These are phyloP conservation scores for Xylaria digitata DNA, from an alignment of 2,329 filamentous ascomycete genomes.

Conservation along the genomic window DNA sequence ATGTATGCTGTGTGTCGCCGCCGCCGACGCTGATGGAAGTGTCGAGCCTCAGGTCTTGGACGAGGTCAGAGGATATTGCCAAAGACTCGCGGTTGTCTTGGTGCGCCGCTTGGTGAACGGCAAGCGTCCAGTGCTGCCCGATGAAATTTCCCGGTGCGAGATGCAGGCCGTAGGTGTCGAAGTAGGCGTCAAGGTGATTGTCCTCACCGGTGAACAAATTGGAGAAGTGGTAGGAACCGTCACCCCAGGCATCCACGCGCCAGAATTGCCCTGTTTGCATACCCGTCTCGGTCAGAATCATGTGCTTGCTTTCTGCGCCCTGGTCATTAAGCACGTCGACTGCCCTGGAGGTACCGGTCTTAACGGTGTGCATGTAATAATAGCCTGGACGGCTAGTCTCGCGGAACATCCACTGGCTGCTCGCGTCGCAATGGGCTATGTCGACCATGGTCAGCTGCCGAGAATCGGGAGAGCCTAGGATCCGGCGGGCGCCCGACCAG, in stretches of 20 bases:
- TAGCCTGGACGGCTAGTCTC: not conserved
- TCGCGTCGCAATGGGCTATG: not conserved
- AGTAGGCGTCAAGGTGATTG: not conserved
- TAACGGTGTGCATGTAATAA: not conserved
- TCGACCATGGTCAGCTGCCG: not conserved
- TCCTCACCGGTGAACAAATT: not conserved
- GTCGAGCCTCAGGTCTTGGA: not conserved
- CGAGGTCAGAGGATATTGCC: not conserved
- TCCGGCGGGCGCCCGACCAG: not conserved
- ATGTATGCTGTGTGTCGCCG: not conserved
- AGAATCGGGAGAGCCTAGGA: not conserved
- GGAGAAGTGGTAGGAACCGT: not conserved
- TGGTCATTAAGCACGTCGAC: not conserved
- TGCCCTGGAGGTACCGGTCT: not conserved
- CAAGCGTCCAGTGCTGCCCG: constrained; percentile 4
- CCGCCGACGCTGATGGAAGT: not conserved
- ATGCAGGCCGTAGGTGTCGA: not conserved
- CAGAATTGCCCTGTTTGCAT: not conserved
- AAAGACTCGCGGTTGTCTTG: not conserved
- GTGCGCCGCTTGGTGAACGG: not conserved
- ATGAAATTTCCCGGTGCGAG: not conserved
- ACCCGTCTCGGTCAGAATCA: not conserved
- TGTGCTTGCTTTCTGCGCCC: not conserved
- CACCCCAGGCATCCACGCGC: not conserved
- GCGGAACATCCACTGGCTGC: not conserved